phyloP scores from a whole-genome alignment of 805 yeast species.

The Kluyveromyces dobzhanskii region DNA sequence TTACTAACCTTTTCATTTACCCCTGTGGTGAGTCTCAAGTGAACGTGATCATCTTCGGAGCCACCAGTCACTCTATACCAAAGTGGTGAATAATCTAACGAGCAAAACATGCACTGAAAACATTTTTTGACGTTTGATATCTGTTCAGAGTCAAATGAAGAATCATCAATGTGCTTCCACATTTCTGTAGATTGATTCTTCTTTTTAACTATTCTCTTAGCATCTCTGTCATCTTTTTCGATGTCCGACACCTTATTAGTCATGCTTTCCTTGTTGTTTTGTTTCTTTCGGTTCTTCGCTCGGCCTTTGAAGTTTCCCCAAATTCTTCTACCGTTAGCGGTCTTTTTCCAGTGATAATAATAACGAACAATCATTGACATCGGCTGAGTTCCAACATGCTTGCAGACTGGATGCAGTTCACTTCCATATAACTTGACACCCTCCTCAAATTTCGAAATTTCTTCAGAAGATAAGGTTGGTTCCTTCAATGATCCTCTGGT shows the following conservation, averaged over 20 bases:
- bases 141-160: conserved; percentile 55
- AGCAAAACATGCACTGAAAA: conserved; percentile 68
- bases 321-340: conserved; percentile 59
- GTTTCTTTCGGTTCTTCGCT: conserved; percentile 41
- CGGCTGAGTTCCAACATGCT: conserved; percentile 66
- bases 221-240: neutral
- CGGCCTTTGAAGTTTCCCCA: conserved; percentile 82
- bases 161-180: conserved; percentile 34
- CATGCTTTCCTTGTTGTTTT: conserved; percentile 6
- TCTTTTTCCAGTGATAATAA: conserved; percentile 89
- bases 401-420: conserved; percentile 65
- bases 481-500: conserved; percentile 58
- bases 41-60: conserved; percentile 21
- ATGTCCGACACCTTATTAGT: neutral
- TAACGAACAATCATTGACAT: conserved; percentile 75
- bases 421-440: conserved; percentile 69
- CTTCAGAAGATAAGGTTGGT: conserved; percentile 64
- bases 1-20: conserved; percentile 13
- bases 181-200: conserved; percentile 19
- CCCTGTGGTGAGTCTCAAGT: conserved; percentile 16
- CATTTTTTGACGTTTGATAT: conserved; percentile 31
- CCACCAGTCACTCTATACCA: conserved; percentile 31
- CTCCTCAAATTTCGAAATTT: conserved; percentile 59
- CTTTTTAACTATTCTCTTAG: conserved; percentile 6
- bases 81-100: conserved; percentile 30